Percentiles rank a stretch among this genome's conserved stretches.
phyloP scores from a whole-genome alignment of 2,329 filamentous ascomycete species.

The Sporothrix protearum region DNA sequence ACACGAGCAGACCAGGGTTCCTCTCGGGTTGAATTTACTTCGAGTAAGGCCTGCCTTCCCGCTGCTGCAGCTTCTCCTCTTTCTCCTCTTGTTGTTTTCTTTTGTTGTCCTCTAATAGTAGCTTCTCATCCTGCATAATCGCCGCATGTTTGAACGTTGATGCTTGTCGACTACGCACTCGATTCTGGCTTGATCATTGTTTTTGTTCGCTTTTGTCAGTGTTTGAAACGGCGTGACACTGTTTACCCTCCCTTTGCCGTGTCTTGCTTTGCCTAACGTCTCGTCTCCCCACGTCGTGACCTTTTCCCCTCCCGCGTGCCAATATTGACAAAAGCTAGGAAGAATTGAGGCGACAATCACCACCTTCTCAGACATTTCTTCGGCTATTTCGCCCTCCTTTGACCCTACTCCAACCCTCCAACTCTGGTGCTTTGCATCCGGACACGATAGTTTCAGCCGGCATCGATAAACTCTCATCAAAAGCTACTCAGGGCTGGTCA shows the following conservation, averaged over 20 bases:
- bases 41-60: not conserved
- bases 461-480: not conserved
- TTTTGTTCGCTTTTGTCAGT: not conserved
- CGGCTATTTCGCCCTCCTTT: not conserved
- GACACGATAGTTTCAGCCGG: not conserved
- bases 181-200: not conserved
- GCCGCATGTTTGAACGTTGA: not conserved
- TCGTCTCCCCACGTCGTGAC: not conserved
- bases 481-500: not conserved
- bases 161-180: not conserved
- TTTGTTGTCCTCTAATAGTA: too few species aligned
- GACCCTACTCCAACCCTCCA: not conserved
- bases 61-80: not conserved
- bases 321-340: conserved; percentile 18
- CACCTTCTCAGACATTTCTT: not conserved
- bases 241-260: not conserved
- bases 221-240: not conserved
- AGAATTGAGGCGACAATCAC: conserved; percentile 19
- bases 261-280: not conserved
- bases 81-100: too few species aligned
- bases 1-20: not conserved
- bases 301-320: not conserved
- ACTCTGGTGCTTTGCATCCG: conserved; percentile 5
- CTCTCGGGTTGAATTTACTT: not conserved
- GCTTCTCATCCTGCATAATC: not conserved